Conservation (phyloP, 495 filamentous ascomycete genomes). For the Penicillium fimorum region DNA sequence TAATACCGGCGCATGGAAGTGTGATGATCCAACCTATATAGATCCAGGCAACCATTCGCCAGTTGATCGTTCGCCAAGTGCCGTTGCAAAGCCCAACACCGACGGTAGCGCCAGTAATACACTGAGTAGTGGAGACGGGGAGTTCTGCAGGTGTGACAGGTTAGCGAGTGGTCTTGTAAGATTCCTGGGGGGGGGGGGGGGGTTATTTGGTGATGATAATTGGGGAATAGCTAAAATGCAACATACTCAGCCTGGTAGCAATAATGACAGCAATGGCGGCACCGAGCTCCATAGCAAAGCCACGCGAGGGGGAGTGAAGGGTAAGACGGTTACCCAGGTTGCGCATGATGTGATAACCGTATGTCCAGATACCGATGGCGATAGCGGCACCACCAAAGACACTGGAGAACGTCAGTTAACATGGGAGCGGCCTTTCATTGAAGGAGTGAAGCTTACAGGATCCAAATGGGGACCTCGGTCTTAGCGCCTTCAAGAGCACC, state of each 20-base stretch:
- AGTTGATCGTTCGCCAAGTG: background rate
- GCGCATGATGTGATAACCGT: background rate
- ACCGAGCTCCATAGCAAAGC: background rate
- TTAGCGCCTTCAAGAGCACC: background rate
- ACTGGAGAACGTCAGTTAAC: background rate
- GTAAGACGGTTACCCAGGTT: background rate
- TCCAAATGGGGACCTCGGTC: background rate
- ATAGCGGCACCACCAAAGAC: background rate
- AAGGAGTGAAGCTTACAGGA: background rate
- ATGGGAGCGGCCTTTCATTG: too few relatives aligned
- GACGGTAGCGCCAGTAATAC: background rate
- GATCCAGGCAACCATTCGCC: background rate
- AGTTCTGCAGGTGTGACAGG: background rate
- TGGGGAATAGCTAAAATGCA: background rate
- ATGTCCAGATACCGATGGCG: background rate
- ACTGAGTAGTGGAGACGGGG: background rate
- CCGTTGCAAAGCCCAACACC: slow-evolving; percentile 1
- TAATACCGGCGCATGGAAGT: background rate
- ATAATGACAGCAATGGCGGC: background rate
- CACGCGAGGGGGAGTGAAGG: background rate
- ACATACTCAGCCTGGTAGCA: background rate
- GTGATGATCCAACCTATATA: background rate
- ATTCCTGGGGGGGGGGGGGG: too few relatives aligned
- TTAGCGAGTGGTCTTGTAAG: background rate
- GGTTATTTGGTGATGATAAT: too few relatives aligned